phyloP scores from a whole-genome alignment of 805 yeast genomes.

The Nakazawaea wickerhamii region DNA sequence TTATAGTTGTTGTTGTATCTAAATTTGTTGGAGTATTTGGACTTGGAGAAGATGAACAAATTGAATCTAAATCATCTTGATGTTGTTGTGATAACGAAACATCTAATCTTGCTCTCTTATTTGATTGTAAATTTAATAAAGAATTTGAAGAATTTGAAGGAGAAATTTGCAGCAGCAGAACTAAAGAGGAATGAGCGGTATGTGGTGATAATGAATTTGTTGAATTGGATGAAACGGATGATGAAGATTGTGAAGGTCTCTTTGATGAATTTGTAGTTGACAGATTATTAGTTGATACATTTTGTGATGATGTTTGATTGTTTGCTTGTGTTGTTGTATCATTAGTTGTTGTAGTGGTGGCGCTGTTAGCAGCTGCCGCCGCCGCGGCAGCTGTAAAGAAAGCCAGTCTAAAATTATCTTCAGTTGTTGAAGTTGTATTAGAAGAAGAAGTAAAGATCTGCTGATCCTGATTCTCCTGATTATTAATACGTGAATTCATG shows the following conservation, averaged over 20 bases:
- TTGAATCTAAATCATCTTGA: not conserved
- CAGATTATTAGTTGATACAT: too few relatives aligned
- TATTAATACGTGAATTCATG: constrained; percentile 35
- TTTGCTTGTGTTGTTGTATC: not conserved
- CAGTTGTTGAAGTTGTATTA: constrained; percentile 10
- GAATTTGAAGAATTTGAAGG: too few relatives aligned
- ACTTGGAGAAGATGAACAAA: constrained; percentile 7
- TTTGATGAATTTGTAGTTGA: not conserved
- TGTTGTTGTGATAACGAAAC: not conserved
- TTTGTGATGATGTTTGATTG: not conserved
- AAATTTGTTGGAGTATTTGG: constrained; percentile 6
- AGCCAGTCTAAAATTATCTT: constrained; percentile 25
- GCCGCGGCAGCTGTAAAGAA: constrained; percentile 25
- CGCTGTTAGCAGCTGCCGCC: constrained; percentile 18
- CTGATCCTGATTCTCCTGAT: constrained; percentile 30
- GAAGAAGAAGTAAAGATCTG: constrained; percentile 18
- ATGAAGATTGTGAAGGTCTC: not conserved
- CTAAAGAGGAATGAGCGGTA: too few relatives aligned
- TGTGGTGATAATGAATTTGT: too few relatives aligned
- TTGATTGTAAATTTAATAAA: not conserved
- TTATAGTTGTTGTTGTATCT: constrained; percentile 1
- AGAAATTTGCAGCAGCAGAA: too few relatives aligned
- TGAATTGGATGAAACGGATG: not conserved
- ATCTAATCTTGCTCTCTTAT: constrained; percentile 9
- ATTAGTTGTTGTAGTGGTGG: not conserved